These are phyloP conservation scores for Lathyrus sativus DNA, from an alignment of 306 rosid genomes.

Conservation along the genomic window DNA sequence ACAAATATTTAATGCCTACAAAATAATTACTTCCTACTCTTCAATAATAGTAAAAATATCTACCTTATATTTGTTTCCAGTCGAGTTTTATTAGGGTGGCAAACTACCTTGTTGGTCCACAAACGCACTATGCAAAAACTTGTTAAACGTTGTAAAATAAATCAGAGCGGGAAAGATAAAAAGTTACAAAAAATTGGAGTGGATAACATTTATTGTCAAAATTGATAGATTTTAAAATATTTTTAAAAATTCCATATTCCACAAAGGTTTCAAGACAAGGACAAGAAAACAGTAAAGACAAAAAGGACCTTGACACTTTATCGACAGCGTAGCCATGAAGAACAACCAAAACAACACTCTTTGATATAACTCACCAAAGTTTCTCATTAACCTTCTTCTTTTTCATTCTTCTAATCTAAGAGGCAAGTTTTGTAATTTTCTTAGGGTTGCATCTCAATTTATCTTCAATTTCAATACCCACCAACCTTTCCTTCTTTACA, in stretches of 20 bases:
- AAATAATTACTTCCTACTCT: neutral
- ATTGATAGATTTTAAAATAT: no score
- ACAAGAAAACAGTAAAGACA: constrained; percentile 71
- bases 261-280: constrained; percentile 47
- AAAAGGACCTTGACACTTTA: constrained; percentile 63
- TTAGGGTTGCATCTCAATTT: constrained; percentile 41
- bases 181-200: no score
- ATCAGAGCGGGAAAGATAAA: no score
- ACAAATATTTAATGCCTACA: constrained; percentile 32
- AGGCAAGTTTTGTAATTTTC: constrained; percentile 49
- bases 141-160: no score
- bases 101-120: no score
- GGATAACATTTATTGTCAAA: no score
- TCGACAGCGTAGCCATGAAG: constrained; percentile 68
- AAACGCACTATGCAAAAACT: no score
- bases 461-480: constrained; percentile 58
- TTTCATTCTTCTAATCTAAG: constrained; percentile 31
- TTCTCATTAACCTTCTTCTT: constrained; percentile 18
- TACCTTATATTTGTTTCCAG: no score
- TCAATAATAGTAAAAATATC: no score
- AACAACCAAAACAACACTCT: constrained; percentile 36
- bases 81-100: no score
- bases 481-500: constrained; percentile 33
- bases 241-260: constrained; percentile 20
- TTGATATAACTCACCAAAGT: constrained; percentile 1